phyloP scores from a whole-genome alignment of 768 basidiomycete species.

The Amanita exitialis region DNA sequence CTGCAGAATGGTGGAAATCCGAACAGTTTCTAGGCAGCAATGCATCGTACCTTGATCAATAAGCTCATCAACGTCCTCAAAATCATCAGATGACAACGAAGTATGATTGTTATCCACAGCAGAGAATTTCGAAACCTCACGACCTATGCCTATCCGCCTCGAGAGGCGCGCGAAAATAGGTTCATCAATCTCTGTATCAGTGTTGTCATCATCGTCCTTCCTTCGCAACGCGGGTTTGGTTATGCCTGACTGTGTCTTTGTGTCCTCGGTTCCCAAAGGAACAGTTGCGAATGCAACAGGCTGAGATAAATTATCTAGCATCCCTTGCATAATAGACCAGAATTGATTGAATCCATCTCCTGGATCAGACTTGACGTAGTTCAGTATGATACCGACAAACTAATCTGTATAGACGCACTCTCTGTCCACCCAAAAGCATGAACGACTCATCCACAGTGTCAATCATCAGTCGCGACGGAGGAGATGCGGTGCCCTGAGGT shows the following conservation, averaged over 20 bases:
- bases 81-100: slow-evolving; percentile 6
- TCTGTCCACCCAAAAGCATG: slow-evolving; percentile 73
- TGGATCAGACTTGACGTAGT: slow-evolving; percentile 51
- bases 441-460: slow-evolving; percentile 80
- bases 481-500: slow-evolving; percentile 22
- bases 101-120: slow-evolving; percentile 10
- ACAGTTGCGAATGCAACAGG: slow-evolving; percentile 79
- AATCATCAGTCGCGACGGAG: slow-evolving; percentile 34
- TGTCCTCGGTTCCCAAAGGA: slow-evolving; percentile 45
- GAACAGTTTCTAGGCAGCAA: neutral
- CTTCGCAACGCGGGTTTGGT: slow-evolving; percentile 15
- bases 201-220: slow-evolving; percentile 45
- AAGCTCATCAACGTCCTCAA: slow-evolving; percentile 33
- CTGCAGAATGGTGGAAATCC: slow-evolving; percentile 17
- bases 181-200: slow-evolving; percentile 63
- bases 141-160: slow-evolving; percentile 34
- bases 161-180: slow-evolving; percentile 49
- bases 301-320: slow-evolving; percentile 80
- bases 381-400: slow-evolving; percentile 3
- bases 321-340: slow-evolving; percentile 81
- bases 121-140: slow-evolving; percentile 16
- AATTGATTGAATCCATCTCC: slow-evolving; percentile 85
- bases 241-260: slow-evolving; percentile 10
- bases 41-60: slow-evolving; percentile 49
- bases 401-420: slow-evolving; percentile 31